Evolutionary conservation across 768 basidiomycete genomes (phyloP).

Genomic region (Vararia minispora): DNA sequence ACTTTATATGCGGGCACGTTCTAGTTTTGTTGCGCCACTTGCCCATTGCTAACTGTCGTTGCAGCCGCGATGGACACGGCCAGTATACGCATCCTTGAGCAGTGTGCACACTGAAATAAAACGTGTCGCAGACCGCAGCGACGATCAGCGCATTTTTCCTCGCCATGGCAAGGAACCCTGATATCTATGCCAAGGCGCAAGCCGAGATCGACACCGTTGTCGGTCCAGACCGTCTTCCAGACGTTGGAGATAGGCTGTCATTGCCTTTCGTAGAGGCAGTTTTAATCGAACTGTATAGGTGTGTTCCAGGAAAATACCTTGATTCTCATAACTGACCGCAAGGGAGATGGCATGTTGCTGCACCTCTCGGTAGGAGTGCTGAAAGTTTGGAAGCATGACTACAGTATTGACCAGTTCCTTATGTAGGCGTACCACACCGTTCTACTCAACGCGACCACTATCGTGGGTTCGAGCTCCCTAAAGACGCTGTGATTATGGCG

Average conservation of each 20-base stretch:
- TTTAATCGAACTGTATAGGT: constrained; percentile 15
- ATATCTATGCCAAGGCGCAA: constrained; percentile 16
- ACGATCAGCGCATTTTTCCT: constrained; percentile 12
- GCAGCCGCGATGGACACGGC: constrained; percentile 14
- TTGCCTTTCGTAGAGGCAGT: constrained; percentile 18
- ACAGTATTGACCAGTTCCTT: no score
- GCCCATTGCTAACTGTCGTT: no score
- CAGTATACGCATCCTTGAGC: not conserved
- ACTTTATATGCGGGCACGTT: constrained; percentile 12
- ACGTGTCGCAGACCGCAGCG: constrained; percentile 9
- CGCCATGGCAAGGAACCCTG: constrained; percentile 14
- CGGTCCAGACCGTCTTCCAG: constrained; percentile 17
- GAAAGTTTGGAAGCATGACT: no score
- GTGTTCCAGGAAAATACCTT: no score
- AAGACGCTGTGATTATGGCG: constrained; percentile 11
- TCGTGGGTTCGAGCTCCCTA: constrained; percentile 12
- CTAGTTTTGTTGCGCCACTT: no score
- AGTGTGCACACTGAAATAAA: not conserved
- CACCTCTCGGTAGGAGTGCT: constrained; percentile 14
- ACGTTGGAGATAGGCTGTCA: constrained; percentile 15
- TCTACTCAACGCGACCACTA: constrained; percentile 13
- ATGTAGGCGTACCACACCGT: constrained; percentile 13
- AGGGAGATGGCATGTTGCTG: constrained; percentile 13
- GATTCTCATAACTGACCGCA: no score
- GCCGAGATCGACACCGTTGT: constrained; percentile 18